phyloP scores from a whole-genome alignment of 192 early-diverging fungal genomes.

The Chytriomyces sp. region DNA sequence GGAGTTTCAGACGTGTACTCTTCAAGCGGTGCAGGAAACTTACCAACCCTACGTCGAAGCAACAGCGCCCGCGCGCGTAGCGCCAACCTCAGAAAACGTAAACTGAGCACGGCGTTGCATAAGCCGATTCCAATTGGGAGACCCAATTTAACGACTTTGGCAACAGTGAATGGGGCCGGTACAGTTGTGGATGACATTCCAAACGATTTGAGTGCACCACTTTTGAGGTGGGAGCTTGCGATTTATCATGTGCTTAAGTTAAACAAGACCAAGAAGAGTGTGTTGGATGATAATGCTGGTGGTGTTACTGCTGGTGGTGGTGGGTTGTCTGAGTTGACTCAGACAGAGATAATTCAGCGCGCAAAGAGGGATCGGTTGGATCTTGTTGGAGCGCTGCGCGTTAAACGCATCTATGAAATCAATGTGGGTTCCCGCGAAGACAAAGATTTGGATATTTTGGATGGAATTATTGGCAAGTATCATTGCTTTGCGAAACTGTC shows the following conservation, averaged over 20 bases:
- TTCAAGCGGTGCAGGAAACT: not conserved
- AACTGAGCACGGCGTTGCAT: not conserved
- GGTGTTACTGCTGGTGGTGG: not conserved
- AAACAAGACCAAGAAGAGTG: slow-evolving; percentile 2
- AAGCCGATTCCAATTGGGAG: not conserved
- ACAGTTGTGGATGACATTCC: not conserved
- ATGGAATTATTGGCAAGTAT: slow-evolving; percentile 31
- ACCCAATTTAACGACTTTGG: not conserved
- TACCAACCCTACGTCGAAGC: not conserved
- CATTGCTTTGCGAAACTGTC: slow-evolving; percentile 32
- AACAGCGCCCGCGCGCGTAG: not conserved
- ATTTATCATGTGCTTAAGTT: slow-evolving; percentile 15
- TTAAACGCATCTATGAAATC: slow-evolving; percentile 29
- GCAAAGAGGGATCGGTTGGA: slow-evolving; percentile 25
- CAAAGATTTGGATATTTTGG: slow-evolving; percentile 30
- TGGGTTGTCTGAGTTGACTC: not conserved
- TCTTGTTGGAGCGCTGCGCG: slow-evolving; percentile 27
- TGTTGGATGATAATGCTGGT: slow-evolving; percentile 9
- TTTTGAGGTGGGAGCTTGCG: slow-evolving; percentile 11
- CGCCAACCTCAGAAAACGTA: not conserved
- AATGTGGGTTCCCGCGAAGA: slow-evolving; percentile 9
- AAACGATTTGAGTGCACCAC: not conserved
- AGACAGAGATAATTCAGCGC: not conserved
- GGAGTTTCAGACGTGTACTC: not conserved
- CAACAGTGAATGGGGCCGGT: not conserved